Percentiles rank a stretch among this genome's conserved stretches.
phyloP scores from a whole-genome alignment of 2,329 filamentous ascomycete species.

The Exophiala calicioides region DNA sequence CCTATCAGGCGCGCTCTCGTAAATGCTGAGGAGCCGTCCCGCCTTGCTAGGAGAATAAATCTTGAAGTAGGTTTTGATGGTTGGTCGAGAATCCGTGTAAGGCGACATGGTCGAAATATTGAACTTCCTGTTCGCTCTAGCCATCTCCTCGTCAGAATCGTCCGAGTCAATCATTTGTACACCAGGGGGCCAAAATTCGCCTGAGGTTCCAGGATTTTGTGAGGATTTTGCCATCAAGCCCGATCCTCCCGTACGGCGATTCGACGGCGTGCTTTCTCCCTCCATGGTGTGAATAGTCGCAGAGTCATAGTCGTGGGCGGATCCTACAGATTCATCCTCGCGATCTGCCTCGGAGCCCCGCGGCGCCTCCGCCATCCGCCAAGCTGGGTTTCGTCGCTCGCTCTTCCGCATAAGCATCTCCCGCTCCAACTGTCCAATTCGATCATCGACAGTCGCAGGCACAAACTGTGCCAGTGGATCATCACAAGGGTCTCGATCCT shows the following conservation, averaged over 20 bases:
- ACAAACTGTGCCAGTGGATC: slow-evolving; percentile 38
- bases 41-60: slow-evolving; percentile 61
- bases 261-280: slow-evolving; percentile 28
- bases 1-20: slow-evolving; percentile 58
- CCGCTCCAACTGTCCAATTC: slow-evolving; percentile 56
- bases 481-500: slow-evolving; percentile 53
- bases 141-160: slow-evolving; percentile 32
- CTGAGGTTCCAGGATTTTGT: slow-evolving; percentile 26
- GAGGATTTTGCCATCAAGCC: slow-evolving; percentile 30
- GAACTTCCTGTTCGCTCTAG: slow-evolving; percentile 31
- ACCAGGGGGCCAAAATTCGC: slow-evolving; percentile 1
- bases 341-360: slow-evolving; percentile 20
- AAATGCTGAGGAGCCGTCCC: slow-evolving; percentile 60
- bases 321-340: slow-evolving; percentile 19
- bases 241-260: slow-evolving; percentile 29
- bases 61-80: slow-evolving; percentile 63
- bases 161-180: slow-evolving; percentile 33
- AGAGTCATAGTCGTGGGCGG: slow-evolving; percentile 24
- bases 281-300: slow-evolving; percentile 3
- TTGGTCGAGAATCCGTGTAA: slow-evolving; percentile 58
- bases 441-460: slow-evolving; percentile 52
- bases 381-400: slow-evolving; percentile 30
- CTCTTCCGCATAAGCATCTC: slow-evolving; percentile 51
- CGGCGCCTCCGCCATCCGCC: slow-evolving; percentile 34
- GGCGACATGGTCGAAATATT: slow-evolving; percentile 50